Evolutionary conservation across 345 rosid genomes (phyloP), one percentile per base, ranked within the genome.

Genomic region (Syzygium oleosum): DNA sequence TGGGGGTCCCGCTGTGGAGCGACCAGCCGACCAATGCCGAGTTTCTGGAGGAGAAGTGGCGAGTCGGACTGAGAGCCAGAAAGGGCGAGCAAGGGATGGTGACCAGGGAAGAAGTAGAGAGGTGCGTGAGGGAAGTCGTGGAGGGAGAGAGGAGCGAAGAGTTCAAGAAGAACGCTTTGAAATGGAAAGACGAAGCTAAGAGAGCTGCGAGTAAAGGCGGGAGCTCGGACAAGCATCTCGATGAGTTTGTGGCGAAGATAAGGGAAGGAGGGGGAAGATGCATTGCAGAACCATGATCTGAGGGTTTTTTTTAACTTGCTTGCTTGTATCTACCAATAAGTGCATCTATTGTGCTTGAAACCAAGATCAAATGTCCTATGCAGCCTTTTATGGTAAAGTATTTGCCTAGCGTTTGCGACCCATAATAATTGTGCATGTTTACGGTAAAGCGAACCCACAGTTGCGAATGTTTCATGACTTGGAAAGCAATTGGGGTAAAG

Each of bases 21-120:
- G 95, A 92, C 87, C 94, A 94, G 90, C 92, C 92, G 9, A 90
- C 90, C 3, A 92, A 94, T 87, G 92, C 94, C 25, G 90, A 92
- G 93, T 90, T 91, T 52, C 68, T 90, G 78, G 93, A 91, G 88
- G 92, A 89, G 1, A 86, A 92, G 38, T 93, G 93, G 94, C 89
- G 78, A 85, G 92, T 91, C 5, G 94, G 94, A 22, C 88, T 89
- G 86, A 90, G 91, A 88, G 93, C 87, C 43, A 85, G 87, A 88
- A 86, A 29, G 85, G 86, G 85, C 53, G 85, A 84, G 34, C 88
- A 52, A 29, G 92, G 92, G 87, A 89, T 90, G 52, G 84, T 94
- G 63, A 89, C 38, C 0, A 88, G 91, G 85, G 88, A 90, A 65
- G 93, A 89, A 59, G 52, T 92, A 7, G 88, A 73, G 87, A 89